Percentiles rank a stretch among this genome's conserved stretches.
These are phyloP conservation scores for Yamagishiella unicocca DNA, from an alignment of 139 green algal species.

Conservation along the genomic window DNA sequence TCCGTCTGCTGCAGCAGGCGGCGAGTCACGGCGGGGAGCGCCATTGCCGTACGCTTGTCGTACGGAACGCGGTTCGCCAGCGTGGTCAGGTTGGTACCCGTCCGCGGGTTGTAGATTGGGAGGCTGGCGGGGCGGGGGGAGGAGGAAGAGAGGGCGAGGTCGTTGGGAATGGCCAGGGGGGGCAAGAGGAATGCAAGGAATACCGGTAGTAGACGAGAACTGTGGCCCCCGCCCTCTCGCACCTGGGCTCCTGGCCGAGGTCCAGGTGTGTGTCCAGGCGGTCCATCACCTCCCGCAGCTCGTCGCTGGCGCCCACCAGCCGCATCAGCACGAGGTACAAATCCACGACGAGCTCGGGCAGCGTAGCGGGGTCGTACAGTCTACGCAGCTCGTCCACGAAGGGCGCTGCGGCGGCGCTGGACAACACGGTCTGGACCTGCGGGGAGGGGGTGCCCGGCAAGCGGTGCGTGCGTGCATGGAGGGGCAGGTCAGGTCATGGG, in stretches of 20 bases:
- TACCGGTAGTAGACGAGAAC: not conserved
- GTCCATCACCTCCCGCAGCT: constrained; percentile 14
- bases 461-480: too few relatives aligned
- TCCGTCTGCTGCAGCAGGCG: not conserved
- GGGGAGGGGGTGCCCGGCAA: not conserved
- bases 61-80: not conserved
- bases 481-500: too few relatives aligned
- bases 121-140: not conserved
- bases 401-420: not conserved
- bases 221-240: not conserved
- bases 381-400: not conserved
- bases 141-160: not conserved
- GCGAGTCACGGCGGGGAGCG: not conserved
- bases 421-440: not conserved
- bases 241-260: not conserved
- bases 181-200: not conserved
- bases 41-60: constrained; percentile 29
- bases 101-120: constrained; percentile 19
- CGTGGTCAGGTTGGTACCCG: not conserved
- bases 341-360: not conserved
- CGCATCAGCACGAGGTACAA: not conserved
- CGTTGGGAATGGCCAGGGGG: not conserved
- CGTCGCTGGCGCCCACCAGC: not conserved
- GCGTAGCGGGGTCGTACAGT: not conserved
- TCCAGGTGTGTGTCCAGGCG: constrained; percentile 27